phyloP scores from a whole-genome alignment of 371 early-diverging fungal genomes.

The Mucor irregularis region DNA sequence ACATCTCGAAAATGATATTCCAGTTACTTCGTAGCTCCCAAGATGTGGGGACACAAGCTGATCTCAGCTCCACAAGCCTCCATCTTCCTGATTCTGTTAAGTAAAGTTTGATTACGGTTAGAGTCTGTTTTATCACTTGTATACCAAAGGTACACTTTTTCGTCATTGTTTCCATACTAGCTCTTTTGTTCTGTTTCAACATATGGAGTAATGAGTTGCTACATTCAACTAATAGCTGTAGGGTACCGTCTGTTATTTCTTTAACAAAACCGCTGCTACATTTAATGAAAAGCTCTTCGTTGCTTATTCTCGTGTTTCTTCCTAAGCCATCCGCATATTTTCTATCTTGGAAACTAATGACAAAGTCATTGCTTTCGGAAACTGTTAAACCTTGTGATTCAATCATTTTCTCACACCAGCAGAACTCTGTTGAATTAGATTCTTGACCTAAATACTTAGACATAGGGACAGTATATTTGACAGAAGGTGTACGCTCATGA shows the following conservation, averaged over 20 bases:
- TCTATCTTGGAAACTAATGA: background rate
- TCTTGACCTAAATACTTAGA: slow-evolving; percentile 6
- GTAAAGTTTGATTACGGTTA: background rate
- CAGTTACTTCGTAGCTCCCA: slow-evolving; percentile 3
- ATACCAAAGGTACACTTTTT: slow-evolving; percentile 11
- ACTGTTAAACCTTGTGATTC: background rate
- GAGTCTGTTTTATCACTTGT: slow-evolving; percentile 10
- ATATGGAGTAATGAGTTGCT: slow-evolving; percentile 4
- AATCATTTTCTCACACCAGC: background rate
- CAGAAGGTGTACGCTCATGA: slow-evolving; percentile 7
- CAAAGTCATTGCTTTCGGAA: background rate
- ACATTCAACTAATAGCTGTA: slow-evolving; percentile 13
- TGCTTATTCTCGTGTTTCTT: slow-evolving; percentile 3
- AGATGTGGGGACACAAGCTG: background rate
- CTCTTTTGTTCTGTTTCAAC: slow-evolving; percentile 6
- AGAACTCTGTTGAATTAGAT: background rate
- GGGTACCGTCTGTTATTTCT: slow-evolving; percentile 8
- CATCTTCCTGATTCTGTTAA: slow-evolving; percentile 1
- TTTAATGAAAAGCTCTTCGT: slow-evolving; percentile 13
- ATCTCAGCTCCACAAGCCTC: slow-evolving; percentile 7
- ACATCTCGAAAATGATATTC: slow-evolving; percentile 1
- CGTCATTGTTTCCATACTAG: slow-evolving; percentile 4
- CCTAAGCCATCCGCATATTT: slow-evolving; percentile 10
- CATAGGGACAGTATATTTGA: slow-evolving; percentile 2
- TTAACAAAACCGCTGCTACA: slow-evolving; percentile 12